Conservation (phyloP, 1,284 basidiomycete species). For the Sanghuangporus baumii region DNA sequence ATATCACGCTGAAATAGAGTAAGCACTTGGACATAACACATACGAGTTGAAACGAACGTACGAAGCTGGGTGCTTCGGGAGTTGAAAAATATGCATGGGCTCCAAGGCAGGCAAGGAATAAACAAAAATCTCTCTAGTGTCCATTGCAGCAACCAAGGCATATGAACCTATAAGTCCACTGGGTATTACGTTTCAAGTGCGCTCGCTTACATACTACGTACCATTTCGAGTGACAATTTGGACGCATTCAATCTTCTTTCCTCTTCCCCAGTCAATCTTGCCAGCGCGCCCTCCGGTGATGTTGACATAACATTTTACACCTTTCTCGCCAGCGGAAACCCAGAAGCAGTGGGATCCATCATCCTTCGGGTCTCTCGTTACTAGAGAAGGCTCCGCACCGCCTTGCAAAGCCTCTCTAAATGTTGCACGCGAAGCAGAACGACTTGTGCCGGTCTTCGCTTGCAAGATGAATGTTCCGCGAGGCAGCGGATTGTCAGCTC, state of each 20-base stretch:
- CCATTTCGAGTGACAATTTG: constrained; percentile 53
- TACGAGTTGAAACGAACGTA: constrained; percentile 26
- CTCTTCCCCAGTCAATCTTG: constrained; percentile 54
- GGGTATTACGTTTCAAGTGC: neutral
- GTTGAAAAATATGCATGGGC: constrained; percentile 42
- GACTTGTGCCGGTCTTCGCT: constrained; percentile 44
- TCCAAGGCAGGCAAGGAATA: constrained; percentile 71
- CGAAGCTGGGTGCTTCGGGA: constrained; percentile 38
- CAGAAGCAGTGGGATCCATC: constrained; percentile 36
- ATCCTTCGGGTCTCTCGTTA: constrained; percentile 22
- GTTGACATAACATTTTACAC: constrained; percentile 47
- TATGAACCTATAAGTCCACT: constrained; percentile 40
- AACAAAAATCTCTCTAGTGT: constrained; percentile 45
- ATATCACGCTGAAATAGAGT: constrained; percentile 33
- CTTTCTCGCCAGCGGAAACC: constrained; percentile 52
- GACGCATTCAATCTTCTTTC: constrained; percentile 40
- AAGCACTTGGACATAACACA: neutral
- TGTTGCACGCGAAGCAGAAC: constrained; percentile 38
- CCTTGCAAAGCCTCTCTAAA: constrained; percentile 29
- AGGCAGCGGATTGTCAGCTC: constrained; percentile 45
- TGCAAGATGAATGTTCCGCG: constrained; percentile 58
- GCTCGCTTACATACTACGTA: constrained; percentile 21
- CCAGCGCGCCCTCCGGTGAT: constrained; percentile 56
- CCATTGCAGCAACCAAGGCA: constrained; percentile 61
- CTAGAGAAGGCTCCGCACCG: constrained; percentile 21